Evolutionary conservation across 169 alveolate genomes (phyloP), one percentile per base, ranked within the genome.

Genomic region (Ichthyophthirius multifiliis): DNA sequence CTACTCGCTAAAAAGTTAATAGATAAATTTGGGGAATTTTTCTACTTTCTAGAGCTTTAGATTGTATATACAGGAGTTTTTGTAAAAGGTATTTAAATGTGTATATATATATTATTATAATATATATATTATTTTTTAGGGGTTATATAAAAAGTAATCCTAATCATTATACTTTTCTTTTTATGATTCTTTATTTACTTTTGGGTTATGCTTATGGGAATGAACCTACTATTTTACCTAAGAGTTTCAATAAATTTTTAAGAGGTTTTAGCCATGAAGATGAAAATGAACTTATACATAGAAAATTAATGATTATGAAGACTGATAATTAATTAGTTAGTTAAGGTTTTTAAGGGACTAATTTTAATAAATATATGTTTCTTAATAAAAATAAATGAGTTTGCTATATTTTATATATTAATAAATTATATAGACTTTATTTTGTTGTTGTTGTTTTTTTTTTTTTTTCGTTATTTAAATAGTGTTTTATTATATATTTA

Each of bases 21-120:
- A 55, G 71, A 23, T 27, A 55, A 27, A 55, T 55, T 55, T 55
- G 71, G 71, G 71, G 71, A 20, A 39, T 55, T 16, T 27, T 55
- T 34, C 43, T 55, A 0, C 16, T 55, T 3, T 34, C 71, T 15
- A 55, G 71, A 55, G 71, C 71, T 6, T 16, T 55, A 27, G 71
- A 55, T 7, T 55, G 71, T 23, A 6, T 55, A 10, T 55, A 55
- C 31, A 55, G 31, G 31, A 27, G 43, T 2, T 10, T 55, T 16
- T 55, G 71, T n/a, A 55, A 55, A 12, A 55, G 71, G 71, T 55
- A 55, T 27, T 41, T 41, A 13, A 41, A 9, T 9, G 13, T 41
- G 31, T 27, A 55, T n/a, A 55, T 27, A 27, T 55, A 23, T 23
- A 55, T 55, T 55, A 10, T 48, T 13, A 20, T 18, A 13, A 46